Percentiles rank a stretch among this genome's conserved stretches.
Evolutionary conservation across 2,329 filamentous ascomycete species (phyloP).

Genomic region (Acrocalymma vagum): DNA sequence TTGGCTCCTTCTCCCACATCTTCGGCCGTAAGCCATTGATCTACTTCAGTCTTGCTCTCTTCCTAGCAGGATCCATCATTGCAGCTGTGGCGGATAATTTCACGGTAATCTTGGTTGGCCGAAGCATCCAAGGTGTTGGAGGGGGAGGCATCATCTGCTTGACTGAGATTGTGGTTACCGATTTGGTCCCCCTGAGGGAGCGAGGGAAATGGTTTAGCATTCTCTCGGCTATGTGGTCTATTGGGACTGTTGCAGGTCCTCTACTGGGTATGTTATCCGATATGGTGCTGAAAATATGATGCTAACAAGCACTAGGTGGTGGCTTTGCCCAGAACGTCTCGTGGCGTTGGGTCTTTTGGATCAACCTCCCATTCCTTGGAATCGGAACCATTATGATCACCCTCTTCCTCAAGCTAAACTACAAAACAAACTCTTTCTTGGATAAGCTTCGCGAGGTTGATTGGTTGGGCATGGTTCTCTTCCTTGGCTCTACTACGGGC

Average conservation of each 20-base stretch:
- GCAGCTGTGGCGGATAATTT: conserved; percentile 49
- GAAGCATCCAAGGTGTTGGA: conserved; percentile 51
- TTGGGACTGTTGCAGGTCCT: conserved; percentile 64
- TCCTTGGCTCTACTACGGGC: conserved; percentile 65
- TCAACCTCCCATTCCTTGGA: conserved; percentile 67
- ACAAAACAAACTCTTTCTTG: conserved; percentile 55
- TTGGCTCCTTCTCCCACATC: conserved; percentile 50
- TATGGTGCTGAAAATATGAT: neutral
- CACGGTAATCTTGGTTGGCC: conserved; percentile 47
- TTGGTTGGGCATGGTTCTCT: conserved; percentile 69
- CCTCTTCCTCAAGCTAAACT: conserved; percentile 63
- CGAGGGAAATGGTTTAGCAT: conserved; percentile 54
- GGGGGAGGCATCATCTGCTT: conserved; percentile 53
- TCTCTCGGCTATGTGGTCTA: conserved; percentile 59
- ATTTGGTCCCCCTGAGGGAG: conserved; percentile 54
- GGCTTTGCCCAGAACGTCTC: conserved; percentile 61
- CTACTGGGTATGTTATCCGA: conserved; percentile 37
- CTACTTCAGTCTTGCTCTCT: conserved; percentile 44
- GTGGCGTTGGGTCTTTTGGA: conserved; percentile 73
- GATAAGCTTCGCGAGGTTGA: conserved; percentile 66
- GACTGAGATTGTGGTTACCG: conserved; percentile 55
- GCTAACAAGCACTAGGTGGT: conserved; percentile 48
- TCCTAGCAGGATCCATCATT: conserved; percentile 46
- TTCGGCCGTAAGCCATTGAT: conserved; percentile 52
- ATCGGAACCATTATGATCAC: conserved; percentile 58